Evolutionary conservation across 139 green algal genomes (phyloP), one percentile per base, ranked within the genome.

Genomic region (Volvox africanus): DNA sequence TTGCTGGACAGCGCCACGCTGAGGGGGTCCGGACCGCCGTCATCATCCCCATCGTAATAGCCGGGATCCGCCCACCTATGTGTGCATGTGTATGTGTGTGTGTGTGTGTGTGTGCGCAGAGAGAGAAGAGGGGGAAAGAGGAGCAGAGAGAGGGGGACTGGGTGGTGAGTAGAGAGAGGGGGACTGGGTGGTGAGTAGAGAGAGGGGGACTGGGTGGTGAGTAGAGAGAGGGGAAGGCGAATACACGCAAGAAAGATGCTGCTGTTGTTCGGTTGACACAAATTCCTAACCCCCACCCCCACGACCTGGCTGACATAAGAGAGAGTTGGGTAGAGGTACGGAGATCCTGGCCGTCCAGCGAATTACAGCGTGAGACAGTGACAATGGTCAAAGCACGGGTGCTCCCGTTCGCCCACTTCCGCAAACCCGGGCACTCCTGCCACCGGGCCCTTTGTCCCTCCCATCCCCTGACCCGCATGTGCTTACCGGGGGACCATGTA

Each of bases 1-100:
- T 97, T 97, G 84, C 62, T 37, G 0, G 84, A 61, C 80, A 97
- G 88, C 20, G 92, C 92, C 61, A 92, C 61, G 6, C 61, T 62
- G 30, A 97, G 88, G 0, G 94, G 95, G 88, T 95, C 93, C 21
- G 92, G 92, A 0, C 77, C 92, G 30, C 93, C 92, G 26, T 95
- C 92, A 21, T 95, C 91, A 50, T 97, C 95, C 2, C 95, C 95
- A 36, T 89, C 86, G 71, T 76, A 92, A 88, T 96, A 97, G 22
- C 94, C 95, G 20, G 94, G 94, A 82, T 97, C 94, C 0, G 92
- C 90, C 82, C 81, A 94, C n/a, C 91, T 95, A 86, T 2, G 28
- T 2, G 65, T 30, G 22, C 11, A 24, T 26, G 67, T 32, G 67
- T 28, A 75, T 26, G 67, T 26, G 3, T 32, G 67, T 32, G 67